A percentile compares a stretch with the other conserved stretches of the same genome.
Evolutionary conservation across 1,139 yeast species (phyloP).

Genomic region (Scheffersomyces insectosa): DNA sequence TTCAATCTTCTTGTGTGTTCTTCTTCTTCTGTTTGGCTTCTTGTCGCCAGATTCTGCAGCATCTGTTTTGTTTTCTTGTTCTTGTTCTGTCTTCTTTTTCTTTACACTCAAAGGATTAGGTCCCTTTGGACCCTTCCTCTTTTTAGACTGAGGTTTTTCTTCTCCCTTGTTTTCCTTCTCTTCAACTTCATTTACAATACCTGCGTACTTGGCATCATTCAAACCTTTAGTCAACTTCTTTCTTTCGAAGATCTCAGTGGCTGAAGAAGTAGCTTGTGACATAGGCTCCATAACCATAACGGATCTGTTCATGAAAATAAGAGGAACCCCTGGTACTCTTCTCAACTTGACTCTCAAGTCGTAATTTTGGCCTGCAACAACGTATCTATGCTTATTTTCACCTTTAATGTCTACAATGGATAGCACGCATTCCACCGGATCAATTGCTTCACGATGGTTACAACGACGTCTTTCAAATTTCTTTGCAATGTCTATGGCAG

Average conservation of each 20-base stretch:
- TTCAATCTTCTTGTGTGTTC: constrained; percentile 29
- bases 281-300: constrained; percentile 97
- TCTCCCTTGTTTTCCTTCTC: constrained; percentile 15
- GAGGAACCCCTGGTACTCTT: constrained; percentile 83
- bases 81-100: constrained; percentile 49
- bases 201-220: constrained; percentile 53
- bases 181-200: constrained; percentile 20
- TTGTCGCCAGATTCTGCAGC: constrained; percentile 7
- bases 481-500: constrained; percentile 79
- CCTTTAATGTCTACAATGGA: constrained; percentile 72
- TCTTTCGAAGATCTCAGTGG: constrained; percentile 56
- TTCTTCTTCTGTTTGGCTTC: constrained; percentile 35
- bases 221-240: constrained; percentile 75
- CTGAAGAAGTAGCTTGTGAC: constrained; percentile 65
- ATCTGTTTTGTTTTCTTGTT: constrained; percentile 3
- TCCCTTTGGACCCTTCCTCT: constrained; percentile 69
- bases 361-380: constrained; percentile 81
- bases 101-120: constrained; percentile 86
- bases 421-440: constrained; percentile 75
- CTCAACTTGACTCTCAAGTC: constrained; percentile 68
- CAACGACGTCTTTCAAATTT: constrained; percentile 77
- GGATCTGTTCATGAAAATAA: constrained; percentile 81
- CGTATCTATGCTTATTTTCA: constrained; percentile 82
- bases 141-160: constrained; percentile 32
- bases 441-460: constrained; percentile 60